phyloP scores from a whole-genome alignment of 306 rosid species.

The Psophocarpus tetragonolobus region DNA sequence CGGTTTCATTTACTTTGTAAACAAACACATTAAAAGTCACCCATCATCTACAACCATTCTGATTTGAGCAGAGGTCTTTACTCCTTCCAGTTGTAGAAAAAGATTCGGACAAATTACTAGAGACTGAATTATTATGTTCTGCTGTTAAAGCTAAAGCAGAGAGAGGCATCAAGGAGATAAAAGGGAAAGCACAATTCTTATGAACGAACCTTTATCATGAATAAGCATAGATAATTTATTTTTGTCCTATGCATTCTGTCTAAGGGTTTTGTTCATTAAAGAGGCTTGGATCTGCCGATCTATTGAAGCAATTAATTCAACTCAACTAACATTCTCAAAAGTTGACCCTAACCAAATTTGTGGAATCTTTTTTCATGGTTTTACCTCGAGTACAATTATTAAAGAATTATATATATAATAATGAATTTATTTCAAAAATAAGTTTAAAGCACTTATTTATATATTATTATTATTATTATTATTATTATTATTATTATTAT shows the following conservation, averaged over 20 bases:
- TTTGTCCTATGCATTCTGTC: neutral
- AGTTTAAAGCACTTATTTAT: too few relatives aligned
- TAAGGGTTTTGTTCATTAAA: constrained; percentile 15
- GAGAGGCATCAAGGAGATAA: constrained; percentile 18
- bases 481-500: too few relatives aligned
- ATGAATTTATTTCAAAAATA: too few relatives aligned
- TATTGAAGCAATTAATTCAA: constrained; percentile 20
- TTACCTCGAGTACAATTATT: neutral
- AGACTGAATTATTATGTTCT: constrained; percentile 23
- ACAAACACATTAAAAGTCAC: constrained; percentile 41
- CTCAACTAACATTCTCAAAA: constrained; percentile 17
- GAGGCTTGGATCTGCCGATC: neutral
- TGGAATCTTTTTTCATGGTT: neutral
- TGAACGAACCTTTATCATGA: constrained; percentile 7
- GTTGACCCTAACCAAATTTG: neutral
- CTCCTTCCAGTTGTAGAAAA: constrained; percentile 7
- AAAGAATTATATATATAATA: too few relatives aligned
- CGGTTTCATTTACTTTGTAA: constrained; percentile 16
- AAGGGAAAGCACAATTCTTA: constrained; percentile 22
- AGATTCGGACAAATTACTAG: constrained; percentile 14
- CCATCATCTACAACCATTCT: constrained; percentile 24
- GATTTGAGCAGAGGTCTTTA: constrained; percentile 26
- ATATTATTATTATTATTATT: too few relatives aligned
- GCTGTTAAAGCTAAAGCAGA: constrained; percentile 30
- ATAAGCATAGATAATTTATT: constrained; percentile 11